These are phyloP conservation scores for Meyerozyma smithsonii DNA, from an alignment of 1,139 yeast genomes.

Conservation along the genomic window DNA sequence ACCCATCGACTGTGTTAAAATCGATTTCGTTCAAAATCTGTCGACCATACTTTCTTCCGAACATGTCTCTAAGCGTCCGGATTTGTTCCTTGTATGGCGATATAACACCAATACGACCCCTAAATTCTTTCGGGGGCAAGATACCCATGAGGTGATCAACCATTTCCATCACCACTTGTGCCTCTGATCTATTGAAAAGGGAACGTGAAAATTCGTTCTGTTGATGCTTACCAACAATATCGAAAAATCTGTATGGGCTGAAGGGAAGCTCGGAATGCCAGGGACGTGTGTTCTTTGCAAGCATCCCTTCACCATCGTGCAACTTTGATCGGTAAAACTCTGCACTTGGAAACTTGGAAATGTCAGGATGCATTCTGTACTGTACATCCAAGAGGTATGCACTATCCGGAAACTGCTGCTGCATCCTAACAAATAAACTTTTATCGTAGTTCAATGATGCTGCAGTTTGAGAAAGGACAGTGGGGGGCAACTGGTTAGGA, in stretches of 20 bases:
- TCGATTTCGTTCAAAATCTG: constrained; percentile 64
- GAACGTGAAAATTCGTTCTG: constrained; percentile 64
- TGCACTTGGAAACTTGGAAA: constrained; percentile 78
- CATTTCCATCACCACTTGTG: constrained; percentile 65
- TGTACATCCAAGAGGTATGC: constrained; percentile 86
- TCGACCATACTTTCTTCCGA: constrained; percentile 57
- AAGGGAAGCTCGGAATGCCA: constrained; percentile 66
- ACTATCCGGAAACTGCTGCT: constrained; percentile 53
- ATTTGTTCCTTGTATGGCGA: constrained; percentile 95
- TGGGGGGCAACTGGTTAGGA: constrained; percentile 97
- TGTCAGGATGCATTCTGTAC: constrained; percentile 96
- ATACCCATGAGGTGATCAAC: constrained; percentile 49
- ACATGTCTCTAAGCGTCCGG: constrained; percentile 49
- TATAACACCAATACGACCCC: constrained; percentile 80
- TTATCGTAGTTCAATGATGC: constrained; percentile 79
- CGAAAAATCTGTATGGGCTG: constrained; percentile 77
- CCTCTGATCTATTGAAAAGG: constrained; percentile 65
- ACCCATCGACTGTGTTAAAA: constrained; percentile 95
- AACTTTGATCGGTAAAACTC: constrained; percentile 75
- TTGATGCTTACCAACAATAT: constrained; percentile 61
- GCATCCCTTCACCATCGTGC: constrained; percentile 73
- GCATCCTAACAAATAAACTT: constrained; percentile 93
- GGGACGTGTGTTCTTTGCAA: constrained; percentile 49
- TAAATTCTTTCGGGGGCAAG: constrained; percentile 51
- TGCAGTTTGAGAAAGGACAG: constrained; percentile 79